Conservation (phyloP, 2,329 filamentous ascomycete genomes). For the Fonsecaea pedrosoi region DNA sequence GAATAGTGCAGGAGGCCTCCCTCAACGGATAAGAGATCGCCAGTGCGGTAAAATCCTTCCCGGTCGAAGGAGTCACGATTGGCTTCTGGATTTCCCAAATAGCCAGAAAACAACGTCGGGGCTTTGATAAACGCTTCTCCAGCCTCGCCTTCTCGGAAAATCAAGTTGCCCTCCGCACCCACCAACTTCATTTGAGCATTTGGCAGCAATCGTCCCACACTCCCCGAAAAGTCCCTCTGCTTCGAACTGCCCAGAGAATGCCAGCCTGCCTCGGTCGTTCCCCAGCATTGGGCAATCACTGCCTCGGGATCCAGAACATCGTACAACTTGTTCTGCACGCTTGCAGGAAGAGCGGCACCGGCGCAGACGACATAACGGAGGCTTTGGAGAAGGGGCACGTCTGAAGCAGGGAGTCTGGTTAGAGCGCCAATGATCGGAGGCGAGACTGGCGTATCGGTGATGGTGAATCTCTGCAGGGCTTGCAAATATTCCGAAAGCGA, state of each 20-base stretch:
- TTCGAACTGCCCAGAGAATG: conserved; percentile 42
- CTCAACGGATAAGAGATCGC: conserved; percentile 50
- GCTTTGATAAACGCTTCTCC: conserved; percentile 52
- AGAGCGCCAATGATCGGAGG: conserved; percentile 54
- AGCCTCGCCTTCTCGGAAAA: conserved; percentile 41
- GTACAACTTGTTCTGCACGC: conserved; percentile 51
- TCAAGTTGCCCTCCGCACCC: conserved; percentile 44
- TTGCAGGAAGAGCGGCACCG: conserved; percentile 57
- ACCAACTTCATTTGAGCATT: conserved; percentile 47
- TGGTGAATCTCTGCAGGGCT: conserved; percentile 50
- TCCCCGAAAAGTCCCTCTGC: conserved; percentile 52
- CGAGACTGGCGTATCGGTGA: conserved; percentile 58
- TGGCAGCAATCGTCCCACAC: conserved; percentile 55
- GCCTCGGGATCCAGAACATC: conserved; percentile 51
- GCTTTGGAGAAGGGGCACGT: conserved; percentile 45
- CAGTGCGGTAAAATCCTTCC: conserved; percentile 53
- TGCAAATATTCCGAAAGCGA: conserved; percentile 50
- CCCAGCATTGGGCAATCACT: conserved; percentile 58
- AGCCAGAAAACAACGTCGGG: conserved; percentile 47
- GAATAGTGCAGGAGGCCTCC: conserved; percentile 50
- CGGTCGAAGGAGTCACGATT: conserved; percentile 41
- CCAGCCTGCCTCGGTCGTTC: conserved; percentile 61
- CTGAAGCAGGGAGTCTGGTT: conserved; percentile 42
- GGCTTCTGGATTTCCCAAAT: conserved; percentile 47
- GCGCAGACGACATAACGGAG: conserved; percentile 56